Evolutionary conservation across 2,329 filamentous ascomycete species (phyloP).

Genomic region (Sporothrix variecibatus): DNA sequence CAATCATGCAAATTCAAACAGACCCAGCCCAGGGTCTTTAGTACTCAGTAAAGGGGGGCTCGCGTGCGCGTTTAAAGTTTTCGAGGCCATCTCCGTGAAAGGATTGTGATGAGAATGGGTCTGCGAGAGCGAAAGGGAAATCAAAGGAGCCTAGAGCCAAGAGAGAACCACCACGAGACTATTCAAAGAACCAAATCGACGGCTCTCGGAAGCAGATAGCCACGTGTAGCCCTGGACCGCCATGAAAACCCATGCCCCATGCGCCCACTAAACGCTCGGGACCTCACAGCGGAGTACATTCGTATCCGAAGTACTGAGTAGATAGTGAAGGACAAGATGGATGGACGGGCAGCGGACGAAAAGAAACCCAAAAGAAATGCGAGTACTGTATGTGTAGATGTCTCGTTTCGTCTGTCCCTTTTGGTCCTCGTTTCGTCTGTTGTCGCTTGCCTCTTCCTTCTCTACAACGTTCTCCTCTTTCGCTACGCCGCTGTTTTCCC

Average conservation of each 20-base stretch:
- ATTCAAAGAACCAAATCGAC: not conserved
- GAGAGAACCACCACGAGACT: not conserved
- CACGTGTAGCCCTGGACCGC: constrained; percentile 3
- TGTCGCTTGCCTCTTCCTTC: not conserved
- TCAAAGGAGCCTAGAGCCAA: not conserved
- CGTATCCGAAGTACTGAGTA: not conserved
- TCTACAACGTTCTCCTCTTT: not conserved
- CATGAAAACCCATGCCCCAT: not conserved
- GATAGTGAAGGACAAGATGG: not conserved
- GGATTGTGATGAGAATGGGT: not conserved
- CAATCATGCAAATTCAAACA: too few relatives aligned
- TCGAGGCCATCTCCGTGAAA: not conserved
- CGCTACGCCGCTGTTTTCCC: constrained; percentile 3
- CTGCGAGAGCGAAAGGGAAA: not conserved
- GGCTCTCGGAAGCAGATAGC: not conserved
- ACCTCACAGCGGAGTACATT: not conserved
- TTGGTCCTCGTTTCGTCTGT: not conserved
- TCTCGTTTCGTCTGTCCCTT: not conserved
- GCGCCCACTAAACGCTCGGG: constrained; percentile 1
- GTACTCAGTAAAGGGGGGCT: not conserved
- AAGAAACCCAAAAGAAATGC: not conserved
- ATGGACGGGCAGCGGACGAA: not conserved
- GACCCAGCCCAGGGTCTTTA: too few relatives aligned
- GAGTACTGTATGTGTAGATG: not conserved
- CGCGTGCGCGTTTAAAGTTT: constrained; percentile 5